phyloP scores from a whole-genome alignment of 164 flowering plant species.

The Kingdonia uniflora region DNA sequence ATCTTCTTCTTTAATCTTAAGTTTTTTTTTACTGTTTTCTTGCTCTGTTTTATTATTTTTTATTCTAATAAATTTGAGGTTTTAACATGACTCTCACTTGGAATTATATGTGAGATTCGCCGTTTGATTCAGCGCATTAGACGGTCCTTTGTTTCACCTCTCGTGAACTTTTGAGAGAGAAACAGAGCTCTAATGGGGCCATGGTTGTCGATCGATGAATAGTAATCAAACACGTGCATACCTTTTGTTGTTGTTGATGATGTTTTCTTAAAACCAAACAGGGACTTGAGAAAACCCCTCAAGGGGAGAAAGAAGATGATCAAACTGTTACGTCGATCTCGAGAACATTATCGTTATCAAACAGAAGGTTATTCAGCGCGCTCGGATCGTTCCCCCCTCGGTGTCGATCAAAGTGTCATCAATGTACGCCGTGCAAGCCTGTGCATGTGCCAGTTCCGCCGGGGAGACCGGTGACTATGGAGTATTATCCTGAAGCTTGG shows the following conservation, averaged over 20 bases:
- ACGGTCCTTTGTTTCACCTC: background rate
- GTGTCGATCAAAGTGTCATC: constrained; percentile 49
- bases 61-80: background rate
- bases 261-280: background rate
- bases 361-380: constrained; percentile 36
- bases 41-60: background rate
- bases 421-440: constrained; percentile 60
- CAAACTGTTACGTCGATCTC: background rate
- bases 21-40: background rate
- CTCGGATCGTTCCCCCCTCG: constrained; percentile 64
- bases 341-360: background rate
- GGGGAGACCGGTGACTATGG: constrained; percentile 53
- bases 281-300: background rate
- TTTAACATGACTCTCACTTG: no score
- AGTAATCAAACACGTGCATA: background rate
- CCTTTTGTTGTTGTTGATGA: background rate
- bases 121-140: no score
- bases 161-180: background rate
- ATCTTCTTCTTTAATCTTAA: background rate
- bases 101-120: no score
- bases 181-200: background rate
- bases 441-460: constrained; percentile 75
- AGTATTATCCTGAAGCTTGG: constrained; percentile 80
- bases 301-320: background rate
- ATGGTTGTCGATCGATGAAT: background rate